Conservation (phyloP, 257 asterid species). For the Penstemon eatonii region DNA sequence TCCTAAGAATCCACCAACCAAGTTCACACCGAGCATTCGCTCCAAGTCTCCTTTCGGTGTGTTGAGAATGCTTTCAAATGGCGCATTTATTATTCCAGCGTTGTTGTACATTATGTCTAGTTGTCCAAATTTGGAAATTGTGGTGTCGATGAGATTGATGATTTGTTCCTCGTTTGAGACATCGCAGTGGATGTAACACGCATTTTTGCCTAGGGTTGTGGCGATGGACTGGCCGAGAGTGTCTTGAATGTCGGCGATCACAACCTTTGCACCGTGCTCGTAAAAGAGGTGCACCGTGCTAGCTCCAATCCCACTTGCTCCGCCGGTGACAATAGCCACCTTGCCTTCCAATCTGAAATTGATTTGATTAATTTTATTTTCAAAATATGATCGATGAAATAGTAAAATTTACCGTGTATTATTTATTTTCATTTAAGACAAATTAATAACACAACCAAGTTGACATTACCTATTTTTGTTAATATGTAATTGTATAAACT, state of each 20-base stretch:
- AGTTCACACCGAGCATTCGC: conserved; percentile 30
- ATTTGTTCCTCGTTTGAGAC: conserved; percentile 43
- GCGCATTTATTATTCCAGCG: conserved; percentile 38
- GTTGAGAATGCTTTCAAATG: conserved; percentile 23
- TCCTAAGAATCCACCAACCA: conserved; percentile 40
- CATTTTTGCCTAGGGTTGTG: conserved; percentile 24
- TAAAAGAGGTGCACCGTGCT: too few species aligned
- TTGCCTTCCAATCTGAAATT: conserved; percentile 41
- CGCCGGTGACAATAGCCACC: conserved; percentile 47
- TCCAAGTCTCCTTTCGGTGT: conserved; percentile 28
- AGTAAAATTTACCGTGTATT: too few species aligned
- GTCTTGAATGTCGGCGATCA: conserved; percentile 51
- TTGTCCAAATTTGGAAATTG: conserved; percentile 39
- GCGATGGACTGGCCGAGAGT: conserved; percentile 35
- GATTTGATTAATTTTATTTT: neutral
- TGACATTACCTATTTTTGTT: too few species aligned
- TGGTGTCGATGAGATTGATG: conserved; percentile 26
- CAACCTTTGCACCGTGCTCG: too few species aligned
- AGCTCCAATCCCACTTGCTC: too few species aligned
- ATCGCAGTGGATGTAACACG: conserved; percentile 48
- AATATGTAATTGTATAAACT: too few species aligned
- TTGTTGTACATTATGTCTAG: conserved; percentile 59
- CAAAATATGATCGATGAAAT: neutral
- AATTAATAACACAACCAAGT: too few species aligned
- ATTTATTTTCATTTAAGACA: too few species aligned